These are phyloP conservation scores for Suillus luteus DNA, from an alignment of 768 basidiomycete species.

Conservation along the genomic window DNA sequence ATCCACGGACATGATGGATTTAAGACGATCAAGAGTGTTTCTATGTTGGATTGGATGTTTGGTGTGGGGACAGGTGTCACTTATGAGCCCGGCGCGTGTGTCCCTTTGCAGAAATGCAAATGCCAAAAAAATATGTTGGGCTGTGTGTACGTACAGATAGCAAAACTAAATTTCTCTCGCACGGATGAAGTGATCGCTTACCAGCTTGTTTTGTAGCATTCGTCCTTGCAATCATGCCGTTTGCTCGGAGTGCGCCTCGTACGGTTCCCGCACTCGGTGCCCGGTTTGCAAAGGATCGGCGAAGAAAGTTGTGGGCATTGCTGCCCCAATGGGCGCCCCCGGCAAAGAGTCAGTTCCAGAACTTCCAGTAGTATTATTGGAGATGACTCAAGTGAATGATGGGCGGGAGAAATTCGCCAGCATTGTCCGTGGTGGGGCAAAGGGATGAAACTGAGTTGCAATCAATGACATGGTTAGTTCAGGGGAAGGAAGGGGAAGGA, in stretches of 20 bases:
- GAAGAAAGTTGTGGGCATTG: background rate
- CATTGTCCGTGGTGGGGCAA: background rate
- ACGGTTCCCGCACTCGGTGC: background rate
- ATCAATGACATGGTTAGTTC: background rate
- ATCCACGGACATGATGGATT: background rate
- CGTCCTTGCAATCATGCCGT: slow-evolving; percentile 1
- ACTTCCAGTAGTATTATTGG: slow-evolving; percentile 4
- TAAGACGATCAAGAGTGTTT: background rate
- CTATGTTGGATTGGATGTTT: background rate
- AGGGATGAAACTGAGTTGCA: background rate
- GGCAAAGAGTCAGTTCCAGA: background rate
- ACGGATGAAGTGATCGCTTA: background rate
- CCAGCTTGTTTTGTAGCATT: background rate
- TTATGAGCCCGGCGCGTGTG: background rate
- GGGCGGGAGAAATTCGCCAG: background rate
- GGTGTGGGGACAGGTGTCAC: background rate
- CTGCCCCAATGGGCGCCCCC: slow-evolving; percentile 1
- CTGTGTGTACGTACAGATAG: slow-evolving; percentile 1
- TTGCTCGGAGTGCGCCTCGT: background rate
- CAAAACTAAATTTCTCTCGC: background rate
- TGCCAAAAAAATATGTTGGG: slow-evolving; percentile 1
- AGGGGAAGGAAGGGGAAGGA: background rate
- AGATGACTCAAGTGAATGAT: background rate
- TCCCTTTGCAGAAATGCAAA: background rate
- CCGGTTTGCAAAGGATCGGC: background rate